Conservation (phyloP, 192 early-diverging fungal genomes). For the Coemansia sp. region DNA sequence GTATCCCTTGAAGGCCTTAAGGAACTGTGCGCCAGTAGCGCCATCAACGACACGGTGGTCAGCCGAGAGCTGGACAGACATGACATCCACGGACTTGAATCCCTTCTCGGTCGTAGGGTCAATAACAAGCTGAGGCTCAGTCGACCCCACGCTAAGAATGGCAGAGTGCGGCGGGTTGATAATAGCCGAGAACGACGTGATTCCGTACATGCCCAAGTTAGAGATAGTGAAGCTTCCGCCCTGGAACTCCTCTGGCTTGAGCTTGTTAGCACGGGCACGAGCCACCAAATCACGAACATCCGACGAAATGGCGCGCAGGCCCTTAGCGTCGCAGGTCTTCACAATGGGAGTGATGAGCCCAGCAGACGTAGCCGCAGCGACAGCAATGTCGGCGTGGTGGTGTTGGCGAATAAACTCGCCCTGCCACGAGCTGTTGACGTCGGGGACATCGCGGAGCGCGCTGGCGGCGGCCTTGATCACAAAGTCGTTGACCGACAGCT, state of each 20-base stretch:
- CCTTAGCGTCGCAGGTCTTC: conserved; percentile 76
- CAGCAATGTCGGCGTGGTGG: conserved; percentile 88
- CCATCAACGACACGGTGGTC: conserved; percentile 98
- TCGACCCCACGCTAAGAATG: conserved; percentile 90
- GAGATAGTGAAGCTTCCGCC: conserved; percentile 98
- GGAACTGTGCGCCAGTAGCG: conserved; percentile 87
- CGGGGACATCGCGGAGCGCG: conserved; percentile 88
- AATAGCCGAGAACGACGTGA: conserved; percentile 94
- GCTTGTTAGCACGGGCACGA: conserved; percentile 83
- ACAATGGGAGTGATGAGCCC: conserved; percentile 98
- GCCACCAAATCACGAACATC: conserved; percentile 82
- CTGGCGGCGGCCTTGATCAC: conserved; percentile 93
- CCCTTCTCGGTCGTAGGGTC: conserved; percentile 63
- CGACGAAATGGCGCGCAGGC: conserved; percentile 82
- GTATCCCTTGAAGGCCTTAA: conserved; percentile 84
- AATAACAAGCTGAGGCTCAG: conserved; percentile 73
- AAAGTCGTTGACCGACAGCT: conserved; percentile 98
- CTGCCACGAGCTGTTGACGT: conserved; percentile 81
- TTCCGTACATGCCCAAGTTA: conserved; percentile 97
- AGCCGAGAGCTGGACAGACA: conserved; percentile 84
- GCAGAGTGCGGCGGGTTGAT: conserved; percentile 94
- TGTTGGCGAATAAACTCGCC: conserved; percentile 90
- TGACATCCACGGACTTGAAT: conserved; percentile 72
- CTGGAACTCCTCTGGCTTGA: conserved; percentile 95
- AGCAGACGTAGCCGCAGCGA: conserved; percentile 91